Percentiles rank a stretch among this genome's conserved stretches.
These are phyloP conservation scores for Gloeopeniophorella convolvens DNA, from an alignment of 768 basidiomycete species.

Conservation along the genomic window DNA sequence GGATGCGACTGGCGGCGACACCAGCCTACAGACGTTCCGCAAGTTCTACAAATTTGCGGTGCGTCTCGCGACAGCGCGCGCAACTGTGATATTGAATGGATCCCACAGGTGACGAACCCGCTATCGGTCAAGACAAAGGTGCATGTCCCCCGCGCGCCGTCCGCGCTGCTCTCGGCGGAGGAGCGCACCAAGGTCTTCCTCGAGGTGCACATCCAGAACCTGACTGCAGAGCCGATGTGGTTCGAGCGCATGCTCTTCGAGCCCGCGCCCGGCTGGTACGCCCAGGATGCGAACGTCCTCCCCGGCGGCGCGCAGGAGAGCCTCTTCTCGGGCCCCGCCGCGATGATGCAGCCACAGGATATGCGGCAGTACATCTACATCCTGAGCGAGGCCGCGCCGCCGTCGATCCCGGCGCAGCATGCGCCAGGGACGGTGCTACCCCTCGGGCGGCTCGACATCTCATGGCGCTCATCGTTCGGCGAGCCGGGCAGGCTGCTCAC, in stretches of 20 bases:
- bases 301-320: conserved; percentile 24
- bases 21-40: conserved; percentile 60
- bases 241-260: conserved; percentile 81
- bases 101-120: conserved; percentile 78
- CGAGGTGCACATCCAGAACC: conserved; percentile 89
- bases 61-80: conserved; percentile 30
- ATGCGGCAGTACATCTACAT: conserved; percentile 86
- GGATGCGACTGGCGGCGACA: conserved; percentile 37
- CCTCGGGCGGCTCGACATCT: conserved; percentile 82
- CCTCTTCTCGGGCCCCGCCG: conserved; percentile 55
- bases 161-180: conserved; percentile 52
- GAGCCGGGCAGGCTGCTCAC: conserved; percentile 85
- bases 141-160: conserved; percentile 66
- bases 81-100: too few species aligned
- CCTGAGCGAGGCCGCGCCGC: conserved; percentile 45
- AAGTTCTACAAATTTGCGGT: conserved; percentile 93
- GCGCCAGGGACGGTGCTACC: conserved; percentile 68
- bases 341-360: conserved; percentile 79
- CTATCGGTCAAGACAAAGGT: conserved; percentile 95
- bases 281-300: conserved; percentile 46
- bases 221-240: conserved; percentile 68
- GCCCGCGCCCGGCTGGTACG: conserved; percentile 59
- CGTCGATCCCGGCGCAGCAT: conserved; percentile 42
- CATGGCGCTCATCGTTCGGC: conserved; percentile 80
- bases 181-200: conserved; percentile 84